Evolutionary conservation across 129 eudicot species (phyloP), one percentile per base, ranked within the genome.

Genomic region (Flaveria bidentis): DNA sequence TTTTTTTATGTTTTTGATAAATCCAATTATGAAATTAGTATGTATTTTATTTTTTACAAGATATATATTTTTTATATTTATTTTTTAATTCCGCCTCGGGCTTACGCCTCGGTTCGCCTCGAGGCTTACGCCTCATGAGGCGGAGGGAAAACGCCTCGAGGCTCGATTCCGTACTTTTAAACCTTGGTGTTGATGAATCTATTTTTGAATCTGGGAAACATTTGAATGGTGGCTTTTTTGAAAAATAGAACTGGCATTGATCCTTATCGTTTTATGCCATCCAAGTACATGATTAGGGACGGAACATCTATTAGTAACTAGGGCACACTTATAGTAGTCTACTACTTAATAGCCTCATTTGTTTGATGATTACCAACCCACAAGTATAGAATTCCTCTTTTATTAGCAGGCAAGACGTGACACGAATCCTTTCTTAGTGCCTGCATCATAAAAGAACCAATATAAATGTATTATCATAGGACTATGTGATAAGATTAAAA

Each of bases 381-480:
- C 82, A 85, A 47, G 77, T 81, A 82, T 75, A 92, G 44, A 33
- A 55, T 71, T 70, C 89, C 76, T 9, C 39, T 73, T 82, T 77
- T 85, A n/a, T 58, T 80, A 74, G 90, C 80, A 33, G 84, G 92
- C 81, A 88, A 49, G 17, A 92, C 85, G 81, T 90, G 83, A 80
- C 96, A 88, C 65, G 94, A 90, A 69, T 88, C 96, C 75, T 88
- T 90, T 80, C 94, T 88, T 74, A 94, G 93, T 65, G 98, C 85
- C 94, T 90, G 91, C 76, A 62, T 41, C 73, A 41, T 28, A 17
- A 22, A 67, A 18, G 64, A 11, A 53, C 44, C 47, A 53, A 57
- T 17, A 76, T 64, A 52, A 14, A 30, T 76, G 71, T 12, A 47
- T 17, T 46, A 30, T 5, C 18, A 56, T 23, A 49, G 50, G 17